Evolutionary conservation across 768 basidiomycete species (phyloP).

Genomic region (Astraeus odoratus): DNA sequence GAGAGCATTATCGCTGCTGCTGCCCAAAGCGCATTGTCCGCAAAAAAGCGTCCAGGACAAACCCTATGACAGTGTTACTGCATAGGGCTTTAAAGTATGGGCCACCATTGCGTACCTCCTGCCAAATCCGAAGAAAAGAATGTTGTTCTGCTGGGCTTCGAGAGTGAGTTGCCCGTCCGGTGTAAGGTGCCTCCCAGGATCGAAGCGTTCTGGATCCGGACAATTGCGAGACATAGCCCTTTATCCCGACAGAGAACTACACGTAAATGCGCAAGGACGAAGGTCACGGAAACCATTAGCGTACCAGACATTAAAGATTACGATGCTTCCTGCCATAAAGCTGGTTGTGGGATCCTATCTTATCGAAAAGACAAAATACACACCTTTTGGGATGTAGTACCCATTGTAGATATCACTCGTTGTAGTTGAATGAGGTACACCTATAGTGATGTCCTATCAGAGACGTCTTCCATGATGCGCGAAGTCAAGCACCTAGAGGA

Average conservation of each 20-base stretch:
- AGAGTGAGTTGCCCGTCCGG: neutral
- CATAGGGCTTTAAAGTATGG: neutral
- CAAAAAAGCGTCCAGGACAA: neutral
- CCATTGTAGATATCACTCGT: constrained; percentile 13
- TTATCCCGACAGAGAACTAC: neutral
- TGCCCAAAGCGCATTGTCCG: neutral
- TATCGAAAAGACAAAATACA: neutral
- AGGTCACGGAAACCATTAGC: neutral
- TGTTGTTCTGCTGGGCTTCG: neutral
- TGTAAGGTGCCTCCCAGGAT: neutral
- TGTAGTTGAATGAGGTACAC: neutral
- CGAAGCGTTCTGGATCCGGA: neutral
- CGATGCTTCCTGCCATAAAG: neutral
- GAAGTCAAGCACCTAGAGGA: constrained; percentile 18
- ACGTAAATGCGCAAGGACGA: no score
- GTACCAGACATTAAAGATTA: constrained; percentile 1
- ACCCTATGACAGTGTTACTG: neutral
- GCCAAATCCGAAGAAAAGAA: constrained; percentile 1
- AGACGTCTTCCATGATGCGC: neutral
- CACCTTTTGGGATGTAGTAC: constrained; percentile 17
- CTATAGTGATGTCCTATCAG: neutral
- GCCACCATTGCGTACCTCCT: neutral
- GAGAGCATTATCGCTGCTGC: neutral
- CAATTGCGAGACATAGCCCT: constrained; percentile 1
- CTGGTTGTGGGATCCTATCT: neutral